Evolutionary conservation across 139 green algal genomes (phyloP), one percentile per base, ranked within the genome.

Genomic region (Ettlia oleoabundans): DNA sequence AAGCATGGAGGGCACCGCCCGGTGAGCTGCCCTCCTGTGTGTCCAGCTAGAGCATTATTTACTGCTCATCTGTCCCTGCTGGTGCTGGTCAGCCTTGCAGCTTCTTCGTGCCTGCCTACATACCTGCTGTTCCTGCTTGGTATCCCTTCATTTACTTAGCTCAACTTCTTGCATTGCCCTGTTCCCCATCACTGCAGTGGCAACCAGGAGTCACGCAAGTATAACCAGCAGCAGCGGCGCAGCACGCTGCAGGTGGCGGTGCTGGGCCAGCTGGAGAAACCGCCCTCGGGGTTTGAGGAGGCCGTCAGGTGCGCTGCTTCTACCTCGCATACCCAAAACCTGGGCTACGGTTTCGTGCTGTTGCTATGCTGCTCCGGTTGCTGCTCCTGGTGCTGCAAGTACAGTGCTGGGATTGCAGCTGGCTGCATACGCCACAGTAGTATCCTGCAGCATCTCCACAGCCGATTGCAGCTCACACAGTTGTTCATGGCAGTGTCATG

Each of bases 1-100:
- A 42, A 58, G 83, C 19, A 89, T 92, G 78, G 82, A 88, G 7
- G 82, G 82, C 41, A 94, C 82, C 0, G 24, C 73, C 3, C 86
- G 91, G 73, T 82, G 77, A 82, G 77, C 26, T 22, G 1, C 32
- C 7, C 19, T 18, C 4, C n/a, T 41, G 64, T 38, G 32, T 2
- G 21, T 30, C 32, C 33, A 9, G 43, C 3, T n/a, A 26, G 70
- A 8, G 28, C 64, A 10, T 75, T 13, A 8, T 32, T 67, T 79
- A 15, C 32, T 53, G 33, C 15, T 26, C 22, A 51, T 30, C 32
- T 5, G 28, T 15, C 55, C 55, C 18, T 52, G 10, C n/a, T 66
- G 26, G n/a, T 26, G 13, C 3, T 10, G 4, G 47, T 4, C 41
- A 63, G 41, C 13, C 67, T 75, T 37, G 18, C 9, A 58, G 47